Conservation (phyloP, 441 rosid species). For the Kokia cookei region DNA sequence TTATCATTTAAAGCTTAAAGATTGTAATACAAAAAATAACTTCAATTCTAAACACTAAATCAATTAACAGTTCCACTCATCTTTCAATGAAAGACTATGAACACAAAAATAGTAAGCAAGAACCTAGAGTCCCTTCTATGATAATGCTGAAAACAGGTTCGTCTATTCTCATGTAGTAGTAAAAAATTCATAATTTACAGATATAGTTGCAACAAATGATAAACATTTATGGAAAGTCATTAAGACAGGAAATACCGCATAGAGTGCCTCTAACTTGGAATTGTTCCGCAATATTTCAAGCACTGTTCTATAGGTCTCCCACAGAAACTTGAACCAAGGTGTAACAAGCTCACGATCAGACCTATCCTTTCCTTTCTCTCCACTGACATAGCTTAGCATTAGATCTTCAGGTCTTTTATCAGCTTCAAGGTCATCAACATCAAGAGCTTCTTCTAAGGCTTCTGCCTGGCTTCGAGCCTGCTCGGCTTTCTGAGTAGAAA, state of each 20-base stretch:
- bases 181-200: neutral
- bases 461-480: slow-evolving; percentile 90
- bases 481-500: slow-evolving; percentile 96
- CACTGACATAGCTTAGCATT: slow-evolving; percentile 99
- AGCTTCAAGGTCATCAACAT: slow-evolving; percentile 98
- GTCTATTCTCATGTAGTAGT: neutral
- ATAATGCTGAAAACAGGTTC: neutral
- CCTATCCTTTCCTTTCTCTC: slow-evolving; percentile 98
- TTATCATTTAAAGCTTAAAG: neutral
- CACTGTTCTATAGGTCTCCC: slow-evolving; percentile 99
- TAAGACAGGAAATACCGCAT: slow-evolving; percentile 65
- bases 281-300: slow-evolving; percentile 95
- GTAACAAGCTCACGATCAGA: slow-evolving; percentile 98
- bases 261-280: slow-evolving; percentile 93
- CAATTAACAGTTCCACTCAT: neutral
- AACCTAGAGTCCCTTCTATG: neutral
- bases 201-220: neutral
- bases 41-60: no score
- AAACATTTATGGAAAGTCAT: neutral
- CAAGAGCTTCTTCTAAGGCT: slow-evolving; percentile 97
- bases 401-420: slow-evolving; percentile 97
- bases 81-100: neutral
- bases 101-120: neutral
- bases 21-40: neutral
- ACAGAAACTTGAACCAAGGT: slow-evolving; percentile 98